Evolutionary conservation across 306 rosid species (phyloP).

Genomic region (Sindora glabra): DNA sequence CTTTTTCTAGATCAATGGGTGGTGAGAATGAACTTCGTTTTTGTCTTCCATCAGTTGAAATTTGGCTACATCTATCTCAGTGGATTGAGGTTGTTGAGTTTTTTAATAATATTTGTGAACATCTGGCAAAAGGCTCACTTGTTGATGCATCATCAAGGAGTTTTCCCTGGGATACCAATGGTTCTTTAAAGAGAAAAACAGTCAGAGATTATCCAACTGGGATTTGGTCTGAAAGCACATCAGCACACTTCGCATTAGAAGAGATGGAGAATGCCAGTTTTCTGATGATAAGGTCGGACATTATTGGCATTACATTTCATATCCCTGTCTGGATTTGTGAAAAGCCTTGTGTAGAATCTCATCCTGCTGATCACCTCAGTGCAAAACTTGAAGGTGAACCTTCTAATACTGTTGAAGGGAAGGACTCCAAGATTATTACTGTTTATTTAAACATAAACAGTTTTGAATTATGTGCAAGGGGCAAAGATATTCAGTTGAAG

Average conservation of each 20-base stretch:
- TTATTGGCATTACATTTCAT: constrained; percentile 44
- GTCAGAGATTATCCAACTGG: constrained; percentile 17
- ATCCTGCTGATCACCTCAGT: constrained; percentile 21
- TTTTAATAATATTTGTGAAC: constrained; percentile 27
- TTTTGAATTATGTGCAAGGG: constrained; percentile 36
- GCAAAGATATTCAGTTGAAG: constrained; percentile 33
- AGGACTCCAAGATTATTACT: constrained; percentile 30
- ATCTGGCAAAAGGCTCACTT: constrained; percentile 18
- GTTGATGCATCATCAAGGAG: constrained; percentile 12
- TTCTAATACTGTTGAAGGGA: constrained; percentile 30
- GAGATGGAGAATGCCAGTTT: constrained; percentile 26
- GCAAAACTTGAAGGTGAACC: constrained; percentile 25
- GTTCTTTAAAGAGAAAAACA: constrained; percentile 7
- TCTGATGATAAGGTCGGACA: constrained; percentile 37
- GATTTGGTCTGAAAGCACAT: constrained; percentile 23
- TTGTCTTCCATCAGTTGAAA: constrained; percentile 59
- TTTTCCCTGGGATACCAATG: constrained; percentile 20
- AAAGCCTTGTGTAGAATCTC: constrained; percentile 32
- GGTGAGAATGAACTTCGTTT: constrained; percentile 37
- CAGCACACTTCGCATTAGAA: constrained; percentile 25
- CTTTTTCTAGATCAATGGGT: constrained; percentile 40
- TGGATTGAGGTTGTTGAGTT: constrained; percentile 58
- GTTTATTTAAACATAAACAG: constrained; percentile 39
- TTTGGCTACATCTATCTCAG: constrained; percentile 69
- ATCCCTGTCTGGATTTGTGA: constrained; percentile 48